Base-by-base conservation (phyloP, 1,139 yeast genomes). In the Ogataea hybrid region DNA sequence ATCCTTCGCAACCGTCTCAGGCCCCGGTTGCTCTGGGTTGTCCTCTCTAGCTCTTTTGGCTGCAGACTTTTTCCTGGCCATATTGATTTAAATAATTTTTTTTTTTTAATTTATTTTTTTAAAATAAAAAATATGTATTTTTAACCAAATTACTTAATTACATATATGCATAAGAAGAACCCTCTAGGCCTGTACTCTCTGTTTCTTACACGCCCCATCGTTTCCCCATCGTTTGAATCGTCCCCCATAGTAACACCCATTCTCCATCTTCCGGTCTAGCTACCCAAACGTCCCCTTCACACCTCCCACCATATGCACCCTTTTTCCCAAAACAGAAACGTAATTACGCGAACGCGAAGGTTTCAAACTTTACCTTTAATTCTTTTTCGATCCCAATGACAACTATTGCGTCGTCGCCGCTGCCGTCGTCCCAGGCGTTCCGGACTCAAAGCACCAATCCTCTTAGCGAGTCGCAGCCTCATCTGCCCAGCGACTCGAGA, bases 51-150 rank as follows among this genome's bases (percentile, higher is more conserved):
- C 94, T 63, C 70, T 84, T 59, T 83, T 85, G 45, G 92, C 73
- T 32, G 94, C 92, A 20, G 95, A 84, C 75, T 87, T 87, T 81
- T 87, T 87, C 77, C 96, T 81, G 35, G 95, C 85, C 96, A 87
- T 87, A 29, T 4, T 9, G 6, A 36, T 15, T 20, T 20, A 22
- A 11, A 14, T 14, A 14, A 14, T 14, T 14, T 14, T 25, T 31
- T 25, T 16, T 10, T n/a, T 17, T 18, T n/a, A 15, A 16, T 37
- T 37, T 25, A 15, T 37, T 18, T 14, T 11, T 7, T 29, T 20
- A 5, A 18, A 17, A 16, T 15, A 28, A 28, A 28, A 28, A 28
- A n/a, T 4, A 23, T 11, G 10, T 6, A 10, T 10, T 2, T 18
- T 6, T 4, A 5, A 18, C 2, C 6, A 18, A 6, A 18, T 2